Conservation (phyloP, 805 yeast species). For the Millerozyma miso region DNA sequence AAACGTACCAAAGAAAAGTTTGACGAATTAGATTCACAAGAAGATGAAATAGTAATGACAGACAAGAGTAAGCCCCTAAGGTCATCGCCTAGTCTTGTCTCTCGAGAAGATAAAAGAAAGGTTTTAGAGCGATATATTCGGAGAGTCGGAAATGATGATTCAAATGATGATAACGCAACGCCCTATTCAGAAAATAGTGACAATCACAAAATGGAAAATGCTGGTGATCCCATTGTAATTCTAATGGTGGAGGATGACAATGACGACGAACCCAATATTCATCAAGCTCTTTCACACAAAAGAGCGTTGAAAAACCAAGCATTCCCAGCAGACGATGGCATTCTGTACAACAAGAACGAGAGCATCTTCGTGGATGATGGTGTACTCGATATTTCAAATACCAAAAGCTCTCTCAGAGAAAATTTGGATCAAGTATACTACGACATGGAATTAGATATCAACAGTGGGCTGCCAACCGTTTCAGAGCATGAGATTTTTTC, state of each 20-base stretch:
- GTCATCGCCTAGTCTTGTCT: background rate
- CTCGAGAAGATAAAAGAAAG: background rate
- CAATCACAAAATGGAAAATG: background rate
- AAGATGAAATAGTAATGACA: background rate
- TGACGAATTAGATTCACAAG: constrained; percentile 19
- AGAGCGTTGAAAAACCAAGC: background rate
- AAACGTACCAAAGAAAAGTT: constrained; percentile 3
- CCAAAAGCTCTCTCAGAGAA: background rate
- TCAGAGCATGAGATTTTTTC: background rate
- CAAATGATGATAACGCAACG: constrained; percentile 6
- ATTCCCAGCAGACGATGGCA: constrained; percentile 2
- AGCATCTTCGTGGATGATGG: constrained; percentile 6
- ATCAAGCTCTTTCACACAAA: background rate
- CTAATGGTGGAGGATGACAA: constrained; percentile 4
- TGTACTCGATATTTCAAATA: constrained; percentile 1
- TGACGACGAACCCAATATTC: constrained; percentile 7
- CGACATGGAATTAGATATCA: constrained; percentile 6
- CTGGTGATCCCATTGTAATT: background rate
- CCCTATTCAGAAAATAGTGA: background rate
- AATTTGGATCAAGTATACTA: constrained; percentile 6
- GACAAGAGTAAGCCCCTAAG: background rate
- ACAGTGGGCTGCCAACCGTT: background rate
- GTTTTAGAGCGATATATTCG: background rate
- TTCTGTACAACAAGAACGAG: constrained; percentile 2
- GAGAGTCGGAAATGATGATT: constrained; percentile 9